Base-by-base conservation (phyloP, 148 eudicot species). In the Arbutus unedo region DNA sequence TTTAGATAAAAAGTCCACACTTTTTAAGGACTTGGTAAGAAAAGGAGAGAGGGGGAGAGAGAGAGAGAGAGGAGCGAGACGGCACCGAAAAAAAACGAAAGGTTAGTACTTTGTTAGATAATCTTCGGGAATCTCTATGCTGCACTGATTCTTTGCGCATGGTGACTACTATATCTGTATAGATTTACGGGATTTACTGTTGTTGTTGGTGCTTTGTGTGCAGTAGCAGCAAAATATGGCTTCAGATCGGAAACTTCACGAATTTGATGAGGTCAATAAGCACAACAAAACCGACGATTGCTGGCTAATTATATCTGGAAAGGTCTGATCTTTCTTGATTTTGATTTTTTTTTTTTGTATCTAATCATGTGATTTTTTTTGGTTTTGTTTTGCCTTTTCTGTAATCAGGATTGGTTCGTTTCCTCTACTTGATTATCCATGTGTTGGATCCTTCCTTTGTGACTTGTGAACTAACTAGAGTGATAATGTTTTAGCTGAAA, bases 241-340 rank as follows among this genome's bases (percentile, higher is more conserved):
- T 73, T 70, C 92, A 72, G 92, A 88, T 87, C 86, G 80, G 44
- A 89, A 89, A 79, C 72, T 85, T 72, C 83, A 80, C 50, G 44
- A 25, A 25, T 90, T 89, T 56, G 90, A 89, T 79, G 93, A 90
- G 47, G 91, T 89, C 50, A 81, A 86, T 5, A 86, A 87, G 87
- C 93, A 90, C 84, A 84, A 89, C 85, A 79, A 81, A 25, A 75
- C 81, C 43, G 81, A 89, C 54, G 92, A 90, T 85, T 90, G 92
- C 73, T 90, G 92, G 92, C 85, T 90, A 3, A 83, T 90, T 18
- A 84, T 90, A 56, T 51, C 80, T 23, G 93, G 93, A 80, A 90
- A 89, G 93, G 84, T 85, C 74, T 66, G 86, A 82, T 82, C 77
- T 77, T 54, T 41, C 8, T 50, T 70, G 31, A 68, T n/a, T 38